phyloP scores from a whole-genome alignment of 371 early-diverging fungal genomes.

The Nematocida major region DNA sequence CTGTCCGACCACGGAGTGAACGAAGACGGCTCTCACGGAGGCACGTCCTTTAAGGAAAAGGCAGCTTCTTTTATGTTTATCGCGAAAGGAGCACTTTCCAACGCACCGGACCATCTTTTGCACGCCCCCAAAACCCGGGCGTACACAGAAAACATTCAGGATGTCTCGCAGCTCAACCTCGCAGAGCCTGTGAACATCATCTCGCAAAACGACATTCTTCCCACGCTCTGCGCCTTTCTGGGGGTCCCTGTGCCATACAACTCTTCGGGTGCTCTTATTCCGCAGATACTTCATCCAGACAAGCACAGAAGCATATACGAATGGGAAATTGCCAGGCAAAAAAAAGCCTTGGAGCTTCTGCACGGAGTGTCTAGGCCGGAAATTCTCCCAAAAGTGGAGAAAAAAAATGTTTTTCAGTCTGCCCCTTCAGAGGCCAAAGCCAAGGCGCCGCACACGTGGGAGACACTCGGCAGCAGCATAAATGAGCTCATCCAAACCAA shows the following conservation, averaged over 20 bases:
- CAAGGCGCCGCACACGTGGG: not conserved
- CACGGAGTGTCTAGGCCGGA: not conserved
- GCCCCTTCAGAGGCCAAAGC: not conserved
- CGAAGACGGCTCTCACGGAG: constrained; percentile 91
- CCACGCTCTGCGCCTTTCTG: constrained; percentile 61
- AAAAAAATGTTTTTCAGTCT: not conserved
- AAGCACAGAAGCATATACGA: not conserved
- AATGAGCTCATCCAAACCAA: not conserved
- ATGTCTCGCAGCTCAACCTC: constrained; percentile 5
- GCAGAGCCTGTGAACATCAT: constrained; percentile 7
- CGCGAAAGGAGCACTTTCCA: constrained; percentile 33
- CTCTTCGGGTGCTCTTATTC: constrained; percentile 59
- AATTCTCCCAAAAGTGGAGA: not conserved
- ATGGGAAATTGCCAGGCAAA: constrained; percentile 25
- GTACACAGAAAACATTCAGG: not conserved
- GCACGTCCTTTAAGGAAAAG: constrained; percentile 75
- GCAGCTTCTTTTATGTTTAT: constrained; percentile 58
- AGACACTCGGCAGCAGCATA: not conserved
- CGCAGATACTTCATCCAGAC: constrained; percentile 45
- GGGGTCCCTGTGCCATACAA: constrained; percentile 57
- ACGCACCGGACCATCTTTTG: not conserved
- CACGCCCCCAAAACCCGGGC: not conserved
- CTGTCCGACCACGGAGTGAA: constrained; percentile 98
- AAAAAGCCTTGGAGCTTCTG: constrained; percentile 1
- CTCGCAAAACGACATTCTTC: constrained; percentile 64